Percentiles rank a stretch among this genome's conserved stretches.
Evolutionary conservation across 2,329 filamentous ascomycete species (phyloP).

Genomic region (Paradendryphiella salina): DNA sequence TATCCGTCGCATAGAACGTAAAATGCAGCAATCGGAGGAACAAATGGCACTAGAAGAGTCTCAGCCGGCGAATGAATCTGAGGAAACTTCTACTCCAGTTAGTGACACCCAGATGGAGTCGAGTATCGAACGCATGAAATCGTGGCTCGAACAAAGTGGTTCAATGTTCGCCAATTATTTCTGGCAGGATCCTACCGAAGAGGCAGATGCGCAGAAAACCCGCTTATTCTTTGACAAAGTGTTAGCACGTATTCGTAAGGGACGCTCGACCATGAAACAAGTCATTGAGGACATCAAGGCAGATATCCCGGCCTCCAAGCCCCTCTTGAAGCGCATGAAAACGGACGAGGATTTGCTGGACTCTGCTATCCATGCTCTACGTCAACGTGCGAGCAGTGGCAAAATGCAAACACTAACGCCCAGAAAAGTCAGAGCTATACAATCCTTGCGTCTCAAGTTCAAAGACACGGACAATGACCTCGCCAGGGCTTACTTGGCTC

Average conservation of each 20-base stretch:
- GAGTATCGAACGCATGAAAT: slow-evolving; percentile 36
- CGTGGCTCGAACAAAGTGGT: slow-evolving; percentile 35
- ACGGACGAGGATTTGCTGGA: slow-evolving; percentile 31
- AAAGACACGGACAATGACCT: slow-evolving; percentile 28
- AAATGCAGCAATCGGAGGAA: slow-evolving; percentile 20
- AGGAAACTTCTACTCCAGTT: neutral
- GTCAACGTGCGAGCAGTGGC: slow-evolving; percentile 8
- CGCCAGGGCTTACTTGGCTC: slow-evolving; percentile 18
- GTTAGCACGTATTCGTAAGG: slow-evolving; percentile 24
- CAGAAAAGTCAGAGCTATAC: slow-evolving; percentile 15
- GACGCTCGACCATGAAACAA: slow-evolving; percentile 27
- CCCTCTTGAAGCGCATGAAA: slow-evolving; percentile 31
- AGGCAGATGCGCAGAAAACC: slow-evolving; percentile 27
- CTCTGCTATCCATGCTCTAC: slow-evolving; percentile 16
- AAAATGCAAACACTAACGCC: slow-evolving; percentile 10
- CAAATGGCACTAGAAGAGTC: neutral
- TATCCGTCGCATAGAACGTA: slow-evolving; percentile 32
- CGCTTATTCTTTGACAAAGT: slow-evolving; percentile 28
- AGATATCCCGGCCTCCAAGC: slow-evolving; percentile 33
- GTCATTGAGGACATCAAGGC: slow-evolving; percentile 31
- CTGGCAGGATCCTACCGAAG: slow-evolving; percentile 40
- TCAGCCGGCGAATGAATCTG: neutral
- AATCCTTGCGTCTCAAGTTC: slow-evolving; percentile 18
- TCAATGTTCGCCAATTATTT: slow-evolving; percentile 33
- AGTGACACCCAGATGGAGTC: slow-evolving; percentile 21